phyloP scores from a whole-genome alignment of 805 yeast species.

The Zygoascus biomembranicola region DNA sequence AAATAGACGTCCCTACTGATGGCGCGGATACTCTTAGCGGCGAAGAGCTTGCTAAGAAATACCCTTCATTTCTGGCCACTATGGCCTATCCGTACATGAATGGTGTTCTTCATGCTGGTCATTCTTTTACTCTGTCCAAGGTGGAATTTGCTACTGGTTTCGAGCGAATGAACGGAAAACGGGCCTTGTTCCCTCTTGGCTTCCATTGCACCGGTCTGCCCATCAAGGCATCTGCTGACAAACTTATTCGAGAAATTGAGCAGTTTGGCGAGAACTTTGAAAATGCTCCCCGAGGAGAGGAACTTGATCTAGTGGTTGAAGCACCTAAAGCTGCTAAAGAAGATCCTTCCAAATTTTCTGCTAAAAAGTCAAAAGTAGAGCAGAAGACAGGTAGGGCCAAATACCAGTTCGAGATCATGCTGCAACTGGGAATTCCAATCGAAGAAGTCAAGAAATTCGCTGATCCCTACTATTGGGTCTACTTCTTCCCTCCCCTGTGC shows the following conservation, averaged over 20 bases:
- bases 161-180: constrained; percentile 89
- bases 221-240: constrained; percentile 88
- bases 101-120: constrained; percentile 97
- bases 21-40: constrained; percentile 50
- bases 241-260: constrained; percentile 86
- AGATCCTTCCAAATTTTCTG: constrained; percentile 84
- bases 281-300: constrained; percentile 55
- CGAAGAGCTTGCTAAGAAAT: constrained; percentile 65
- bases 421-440: constrained; percentile 79
- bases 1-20: constrained; percentile 79
- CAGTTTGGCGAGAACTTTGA: constrained; percentile 73
- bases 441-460: constrained; percentile 84
- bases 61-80: constrained; percentile 83
- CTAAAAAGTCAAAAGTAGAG: constrained; percentile 87
- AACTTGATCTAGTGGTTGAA: constrained; percentile 25
- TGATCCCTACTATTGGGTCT: constrained; percentile 85
- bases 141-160: constrained; percentile 88
- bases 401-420: constrained; percentile 93
- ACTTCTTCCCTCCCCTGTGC: constrained; percentile 85
- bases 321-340: constrained; percentile 36
- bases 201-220: constrained; percentile 99
- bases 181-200: constrained; percentile 90
- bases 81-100: constrained; percentile 99
- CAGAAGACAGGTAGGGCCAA: constrained; percentile 93
- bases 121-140: constrained; percentile 88